Evolutionary conservation across 2,329 filamentous ascomycete species (phyloP).

Genomic region (Lanzia echinophila): DNA sequence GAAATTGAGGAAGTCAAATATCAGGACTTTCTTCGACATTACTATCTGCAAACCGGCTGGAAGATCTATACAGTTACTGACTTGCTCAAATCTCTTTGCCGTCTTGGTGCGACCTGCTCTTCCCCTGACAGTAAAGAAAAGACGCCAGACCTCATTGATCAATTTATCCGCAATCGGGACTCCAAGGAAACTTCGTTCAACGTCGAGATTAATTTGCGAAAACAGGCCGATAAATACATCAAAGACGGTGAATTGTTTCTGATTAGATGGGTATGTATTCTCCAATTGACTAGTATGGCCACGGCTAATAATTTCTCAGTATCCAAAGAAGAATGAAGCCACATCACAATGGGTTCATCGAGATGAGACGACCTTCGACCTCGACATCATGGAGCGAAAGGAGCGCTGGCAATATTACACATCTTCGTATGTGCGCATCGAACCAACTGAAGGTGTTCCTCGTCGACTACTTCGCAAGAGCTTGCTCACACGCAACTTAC

Average conservation of each 20-base stretch:
- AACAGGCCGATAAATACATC: slow-evolving; percentile 85
- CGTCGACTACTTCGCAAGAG: slow-evolving; percentile 56
- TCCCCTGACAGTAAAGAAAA: slow-evolving; percentile 86
- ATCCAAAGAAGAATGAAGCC: slow-evolving; percentile 60
- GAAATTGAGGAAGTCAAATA: slow-evolving; percentile 78
- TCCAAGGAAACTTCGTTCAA: slow-evolving; percentile 83
- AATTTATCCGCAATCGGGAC: slow-evolving; percentile 76
- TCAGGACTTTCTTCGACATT: slow-evolving; percentile 85
- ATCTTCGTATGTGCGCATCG: slow-evolving; percentile 80
- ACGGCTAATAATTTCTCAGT: slow-evolving; percentile 38
- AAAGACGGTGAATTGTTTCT: slow-evolving; percentile 91
- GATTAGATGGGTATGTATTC: slow-evolving; percentile 75
- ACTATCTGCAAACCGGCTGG: slow-evolving; percentile 87
- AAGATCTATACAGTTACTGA: slow-evolving; percentile 90
- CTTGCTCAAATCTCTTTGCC: slow-evolving; percentile 72
- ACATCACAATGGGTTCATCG: slow-evolving; percentile 65
- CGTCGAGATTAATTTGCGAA: slow-evolving; percentile 82
- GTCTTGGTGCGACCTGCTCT: slow-evolving; percentile 76
- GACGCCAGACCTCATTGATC: slow-evolving; percentile 80
- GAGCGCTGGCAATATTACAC: slow-evolving; percentile 94
- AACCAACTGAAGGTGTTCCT: slow-evolving; percentile 75
- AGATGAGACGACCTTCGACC: slow-evolving; percentile 73
- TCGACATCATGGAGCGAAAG: slow-evolving; percentile 77
- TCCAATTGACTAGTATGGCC: not conserved
- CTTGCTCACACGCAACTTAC: slow-evolving; percentile 65